Conservation (phyloP, 2,329 filamentous ascomycete species). For the Biscogniauxia marginata region DNA sequence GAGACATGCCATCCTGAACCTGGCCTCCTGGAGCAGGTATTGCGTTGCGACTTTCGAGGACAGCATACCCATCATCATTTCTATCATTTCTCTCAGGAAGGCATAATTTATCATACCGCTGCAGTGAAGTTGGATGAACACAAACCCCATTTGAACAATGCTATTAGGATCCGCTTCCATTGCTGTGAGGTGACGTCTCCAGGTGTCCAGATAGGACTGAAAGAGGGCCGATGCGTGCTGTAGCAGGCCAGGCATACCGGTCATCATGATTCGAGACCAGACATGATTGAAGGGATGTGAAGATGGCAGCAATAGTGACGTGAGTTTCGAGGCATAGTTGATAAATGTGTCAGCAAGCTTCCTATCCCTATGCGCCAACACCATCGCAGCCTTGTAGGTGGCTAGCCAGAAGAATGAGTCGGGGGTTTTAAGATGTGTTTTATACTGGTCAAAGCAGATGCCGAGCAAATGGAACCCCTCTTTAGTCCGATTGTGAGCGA, state of each 20-base stretch:
- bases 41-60: constrained; percentile 17
- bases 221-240: constrained; percentile 25
- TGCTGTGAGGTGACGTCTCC: constrained; percentile 22
- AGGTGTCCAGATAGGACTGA: constrained; percentile 26
- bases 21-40: constrained; percentile 27
- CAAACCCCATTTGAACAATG: constrained; percentile 28
- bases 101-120: constrained; percentile 25
- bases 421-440: constrained; percentile 23
- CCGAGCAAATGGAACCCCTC: constrained; percentile 28
- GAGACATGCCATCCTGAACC: constrained; percentile 24
- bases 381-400: constrained; percentile 29
- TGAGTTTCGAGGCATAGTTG: constrained; percentile 27
- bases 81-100: constrained; percentile 21
- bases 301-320: constrained; percentile 21
- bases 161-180: constrained; percentile 18
- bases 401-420: constrained; percentile 32
- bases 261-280: constrained; percentile 28
- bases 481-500: constrained; percentile 26
- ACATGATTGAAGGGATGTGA: constrained; percentile 28
- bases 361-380: constrained; percentile 23
- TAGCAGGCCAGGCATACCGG: constrained; percentile 24
- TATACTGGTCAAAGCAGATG: constrained; percentile 30
- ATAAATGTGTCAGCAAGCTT: constrained; percentile 27
- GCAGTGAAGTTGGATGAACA: constrained; percentile 29
- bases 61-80: constrained; percentile 17